These are phyloP conservation scores for Penicillium diatomitis DNA, from an alignment of 495 filamentous ascomycete genomes.

Conservation along the genomic window DNA sequence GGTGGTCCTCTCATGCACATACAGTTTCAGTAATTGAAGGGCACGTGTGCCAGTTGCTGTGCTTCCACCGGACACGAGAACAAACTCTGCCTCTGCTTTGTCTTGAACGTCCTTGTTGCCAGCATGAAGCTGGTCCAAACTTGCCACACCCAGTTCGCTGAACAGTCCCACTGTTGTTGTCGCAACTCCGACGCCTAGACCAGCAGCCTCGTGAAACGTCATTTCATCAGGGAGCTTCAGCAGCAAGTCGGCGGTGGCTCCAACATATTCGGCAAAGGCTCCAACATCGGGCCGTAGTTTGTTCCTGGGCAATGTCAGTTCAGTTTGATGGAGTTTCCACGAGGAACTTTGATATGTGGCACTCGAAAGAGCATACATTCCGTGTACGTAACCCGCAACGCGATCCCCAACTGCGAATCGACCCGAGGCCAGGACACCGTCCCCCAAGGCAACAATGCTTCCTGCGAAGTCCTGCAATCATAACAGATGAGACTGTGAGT, in stretches of 20 bases:
- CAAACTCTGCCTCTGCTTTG: constrained; percentile 2
- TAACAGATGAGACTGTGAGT: no score
- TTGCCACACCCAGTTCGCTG: constrained; percentile 1
- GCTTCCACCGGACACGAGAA: constrained; percentile 21
- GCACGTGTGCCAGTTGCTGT: constrained; percentile 16
- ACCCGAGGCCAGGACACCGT: constrained; percentile 3
- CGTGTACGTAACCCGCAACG: constrained; percentile 15
- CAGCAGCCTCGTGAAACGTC: constrained; percentile 17
- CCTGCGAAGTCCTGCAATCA: constrained; percentile 27
- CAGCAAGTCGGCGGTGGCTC: constrained; percentile 7
- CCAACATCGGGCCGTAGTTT: constrained; percentile 14
- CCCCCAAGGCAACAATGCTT: constrained; percentile 23
- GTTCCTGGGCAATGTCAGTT: not conserved
- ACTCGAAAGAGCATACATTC: not conserved
- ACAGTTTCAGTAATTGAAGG: constrained; percentile 19
- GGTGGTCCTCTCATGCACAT: not conserved
- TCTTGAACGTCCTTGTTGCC: not conserved
- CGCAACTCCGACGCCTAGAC: constrained; percentile 13
- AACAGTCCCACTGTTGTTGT: constrained; percentile 19
- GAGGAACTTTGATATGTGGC: no score
- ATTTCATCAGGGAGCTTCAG: constrained; percentile 17
- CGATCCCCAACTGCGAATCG: constrained; percentile 13
- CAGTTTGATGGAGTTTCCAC: no score
- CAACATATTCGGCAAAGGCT: constrained; percentile 24
- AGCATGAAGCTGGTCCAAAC: not conserved